Evolutionary conservation across 345 rosid species (phyloP).

Genomic region (Eucalyptus grandis): DNA sequence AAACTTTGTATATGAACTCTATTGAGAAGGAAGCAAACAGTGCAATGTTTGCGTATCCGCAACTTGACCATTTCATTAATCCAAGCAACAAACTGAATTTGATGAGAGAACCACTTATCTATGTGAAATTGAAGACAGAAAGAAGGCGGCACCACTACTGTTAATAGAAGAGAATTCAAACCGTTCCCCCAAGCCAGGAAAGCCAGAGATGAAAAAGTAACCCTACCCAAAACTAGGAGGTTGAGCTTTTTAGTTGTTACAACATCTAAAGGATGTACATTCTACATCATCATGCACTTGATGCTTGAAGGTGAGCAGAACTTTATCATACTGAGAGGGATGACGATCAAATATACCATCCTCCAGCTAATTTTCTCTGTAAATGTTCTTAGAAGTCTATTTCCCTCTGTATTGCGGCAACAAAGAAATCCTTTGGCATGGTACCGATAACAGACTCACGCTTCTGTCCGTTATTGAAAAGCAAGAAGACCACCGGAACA

Average conservation of each 20-base stretch:
- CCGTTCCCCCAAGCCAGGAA: too few species aligned
- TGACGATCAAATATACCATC: neutral
- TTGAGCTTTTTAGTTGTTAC: neutral
- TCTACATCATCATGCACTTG: neutral
- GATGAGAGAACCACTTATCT: too few species aligned
- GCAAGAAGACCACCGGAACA: conserved; percentile 72
- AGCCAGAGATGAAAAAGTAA: too few species aligned
- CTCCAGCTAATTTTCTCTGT: neutral
- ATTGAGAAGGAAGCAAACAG: too few species aligned
- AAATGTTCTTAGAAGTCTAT: conserved; percentile 25
- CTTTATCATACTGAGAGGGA: neutral
- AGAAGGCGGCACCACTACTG: too few species aligned
- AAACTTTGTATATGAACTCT: too few species aligned
- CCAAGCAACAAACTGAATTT: too few species aligned
- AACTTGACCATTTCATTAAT: too few species aligned
- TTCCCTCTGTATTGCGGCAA: conserved; percentile 84
- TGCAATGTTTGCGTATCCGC: too few species aligned
- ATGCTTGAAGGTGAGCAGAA: neutral
- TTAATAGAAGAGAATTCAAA: too few species aligned
- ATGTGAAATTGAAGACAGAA: too few species aligned
- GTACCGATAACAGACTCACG: conserved; percentile 70
- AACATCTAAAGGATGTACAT: neutral
- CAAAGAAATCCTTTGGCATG: conserved; percentile 88
- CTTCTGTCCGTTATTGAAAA: conserved; percentile 82
- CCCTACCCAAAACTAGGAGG: neutral